Conservation (phyloP, 2,329 filamentous ascomycete genomes). For the Rosellinia necatrix region DNA sequence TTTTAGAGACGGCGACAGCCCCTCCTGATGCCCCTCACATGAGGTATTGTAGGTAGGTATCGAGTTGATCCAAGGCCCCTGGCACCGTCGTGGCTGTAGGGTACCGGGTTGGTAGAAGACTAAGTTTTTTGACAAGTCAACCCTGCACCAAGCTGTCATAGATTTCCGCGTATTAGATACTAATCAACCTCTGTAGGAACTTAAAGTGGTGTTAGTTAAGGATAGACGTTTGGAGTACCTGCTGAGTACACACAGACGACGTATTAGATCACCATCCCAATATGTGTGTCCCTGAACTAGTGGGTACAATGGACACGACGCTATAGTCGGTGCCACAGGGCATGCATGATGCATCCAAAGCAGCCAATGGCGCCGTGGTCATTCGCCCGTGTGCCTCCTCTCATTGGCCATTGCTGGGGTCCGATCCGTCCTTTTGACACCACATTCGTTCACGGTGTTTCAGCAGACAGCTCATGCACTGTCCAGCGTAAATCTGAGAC, state of each 20-base stretch:
- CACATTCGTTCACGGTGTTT: no score
- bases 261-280: constrained; percentile 23
- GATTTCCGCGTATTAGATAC: background rate
- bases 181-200: constrained; percentile 11
- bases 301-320: no score
- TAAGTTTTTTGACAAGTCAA: constrained; percentile 5
- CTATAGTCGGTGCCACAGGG: no score
- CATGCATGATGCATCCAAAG: constrained; percentile 15
- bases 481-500: no score
- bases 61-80: no score
- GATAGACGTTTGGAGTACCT: constrained; percentile 23
- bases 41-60: no score
- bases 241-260: constrained; percentile 21
- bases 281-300: constrained; percentile 12
- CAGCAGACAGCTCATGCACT: no score
- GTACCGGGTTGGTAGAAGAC: constrained; percentile 21
- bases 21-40: constrained; percentile 15
- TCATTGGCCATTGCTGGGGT: constrained; percentile 9
- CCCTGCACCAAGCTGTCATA: constrained; percentile 24
- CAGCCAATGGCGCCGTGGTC: constrained; percentile 20
- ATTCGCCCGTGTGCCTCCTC: constrained; percentile 13
- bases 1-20: no score
- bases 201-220: constrained; percentile 7
- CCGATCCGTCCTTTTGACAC: no score
- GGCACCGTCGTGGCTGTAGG: no score